Evolutionary conservation across 495 filamentous ascomycete species (phyloP).

Genomic region (Penicillium cinerascens): DNA sequence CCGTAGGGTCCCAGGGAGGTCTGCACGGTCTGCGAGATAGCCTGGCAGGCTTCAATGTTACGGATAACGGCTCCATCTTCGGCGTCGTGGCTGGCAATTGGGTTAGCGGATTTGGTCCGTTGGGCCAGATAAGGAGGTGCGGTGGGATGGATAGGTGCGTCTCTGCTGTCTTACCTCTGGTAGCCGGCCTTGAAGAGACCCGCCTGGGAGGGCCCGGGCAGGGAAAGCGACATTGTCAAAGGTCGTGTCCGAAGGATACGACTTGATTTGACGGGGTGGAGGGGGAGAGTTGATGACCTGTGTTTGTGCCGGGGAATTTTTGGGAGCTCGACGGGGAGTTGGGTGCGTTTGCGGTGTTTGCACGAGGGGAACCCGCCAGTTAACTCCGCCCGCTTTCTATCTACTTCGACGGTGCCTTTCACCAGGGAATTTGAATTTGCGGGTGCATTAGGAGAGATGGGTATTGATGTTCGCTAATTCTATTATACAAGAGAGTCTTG

Average conservation of each 20-base stretch:
- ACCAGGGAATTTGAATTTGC: not conserved
- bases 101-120: not conserved
- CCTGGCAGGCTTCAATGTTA: conserved; percentile 97
- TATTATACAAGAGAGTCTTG: not conserved
- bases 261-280: conserved; percentile 22
- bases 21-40: conserved; percentile 92
- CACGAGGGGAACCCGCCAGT: conserved; percentile 36
- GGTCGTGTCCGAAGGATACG: conserved; percentile 26
- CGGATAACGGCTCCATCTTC: conserved; percentile 98
- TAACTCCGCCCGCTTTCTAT: conserved; percentile 2
- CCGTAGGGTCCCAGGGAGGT: conserved; percentile 96
- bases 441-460: not conserved
- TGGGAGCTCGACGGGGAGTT: conserved; percentile 36
- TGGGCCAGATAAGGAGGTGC: conserved; percentile 30
- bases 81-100: conserved; percentile 73
- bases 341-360: conserved; percentile 46
- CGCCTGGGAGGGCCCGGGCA: conserved; percentile 86
- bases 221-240: conserved; percentile 83
- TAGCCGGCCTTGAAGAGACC: conserved; percentile 96
- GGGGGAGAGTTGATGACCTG: conserved; percentile 21
- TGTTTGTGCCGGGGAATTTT: conserved; percentile 45
- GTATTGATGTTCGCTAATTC: not conserved
- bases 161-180: conserved; percentile 68
- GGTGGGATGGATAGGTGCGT: conserved; percentile 26
- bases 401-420: not conserved